Percentiles rank a stretch among this genome's conserved stretches.
phyloP scores from a whole-genome alignment of 768 basidiomycete genomes.

The Candolleomyces efflorescens region DNA sequence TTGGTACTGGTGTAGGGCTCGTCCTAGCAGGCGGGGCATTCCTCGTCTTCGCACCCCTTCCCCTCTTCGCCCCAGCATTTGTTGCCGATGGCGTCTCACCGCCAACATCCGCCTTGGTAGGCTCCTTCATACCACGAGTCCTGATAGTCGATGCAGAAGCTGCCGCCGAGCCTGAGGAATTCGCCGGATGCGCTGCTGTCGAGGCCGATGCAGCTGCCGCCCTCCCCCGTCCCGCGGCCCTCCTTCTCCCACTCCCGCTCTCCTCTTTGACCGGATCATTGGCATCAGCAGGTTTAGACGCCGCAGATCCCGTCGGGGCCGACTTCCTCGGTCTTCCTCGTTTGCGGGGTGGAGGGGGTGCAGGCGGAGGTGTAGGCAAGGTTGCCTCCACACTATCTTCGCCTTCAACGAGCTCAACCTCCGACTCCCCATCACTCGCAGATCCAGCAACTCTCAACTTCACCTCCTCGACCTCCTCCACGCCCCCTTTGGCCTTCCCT shows the following conservation, averaged over 20 bases:
- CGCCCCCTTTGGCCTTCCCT: slow-evolving; percentile 9
- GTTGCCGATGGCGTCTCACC: background rate
- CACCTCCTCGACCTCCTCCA: background rate
- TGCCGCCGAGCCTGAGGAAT: background rate
- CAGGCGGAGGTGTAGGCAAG: background rate
- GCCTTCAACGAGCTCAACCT: background rate
- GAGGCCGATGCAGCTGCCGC: background rate
- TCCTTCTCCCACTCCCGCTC: background rate
- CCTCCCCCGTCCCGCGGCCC: background rate
- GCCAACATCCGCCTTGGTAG: too few species aligned
- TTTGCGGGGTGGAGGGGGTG: background rate
- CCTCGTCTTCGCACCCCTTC: background rate
- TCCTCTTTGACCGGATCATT: background rate
- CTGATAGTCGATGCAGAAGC: background rate
- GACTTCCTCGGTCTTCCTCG: background rate
- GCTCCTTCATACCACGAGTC: background rate
- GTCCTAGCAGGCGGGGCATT: background rate
- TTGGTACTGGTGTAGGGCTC: background rate
- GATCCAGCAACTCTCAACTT: background rate
- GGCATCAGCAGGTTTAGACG: background rate
- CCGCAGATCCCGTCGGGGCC: background rate
- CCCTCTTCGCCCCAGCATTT: background rate
- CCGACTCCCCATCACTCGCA: background rate
- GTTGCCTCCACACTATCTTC: background rate
- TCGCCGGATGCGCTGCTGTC: too few species aligned